A percentile compares a stretch with the other conserved stretches of the same genome.
Evolutionary conservation across 176 grass and related monocot genomes (phyloP).

Genomic region (Stipa capillata): DNA sequence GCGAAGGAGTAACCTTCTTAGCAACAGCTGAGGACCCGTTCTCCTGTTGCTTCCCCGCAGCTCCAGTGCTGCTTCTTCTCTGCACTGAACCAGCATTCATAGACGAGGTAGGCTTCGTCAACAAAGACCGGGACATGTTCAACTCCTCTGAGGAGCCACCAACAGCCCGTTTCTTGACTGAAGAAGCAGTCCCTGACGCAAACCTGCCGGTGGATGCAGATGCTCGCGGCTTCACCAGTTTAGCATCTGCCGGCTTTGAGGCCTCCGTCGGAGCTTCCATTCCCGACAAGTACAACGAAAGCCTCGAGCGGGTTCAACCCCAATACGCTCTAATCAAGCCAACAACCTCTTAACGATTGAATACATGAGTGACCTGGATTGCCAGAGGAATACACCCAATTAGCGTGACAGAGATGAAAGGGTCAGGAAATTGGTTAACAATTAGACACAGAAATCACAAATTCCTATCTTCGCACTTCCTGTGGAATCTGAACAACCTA

Average conservation of each 20-base stretch:
- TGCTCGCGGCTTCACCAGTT: constrained; percentile 16
- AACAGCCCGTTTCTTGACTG: constrained; percentile 29
- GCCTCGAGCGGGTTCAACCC: background rate
- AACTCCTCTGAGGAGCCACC: background rate
- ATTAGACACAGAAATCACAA: constrained; percentile 1
- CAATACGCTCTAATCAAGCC: constrained; percentile 2
- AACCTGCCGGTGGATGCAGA: constrained; percentile 13
- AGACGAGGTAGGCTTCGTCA: constrained; percentile 14
- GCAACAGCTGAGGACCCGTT: constrained; percentile 28
- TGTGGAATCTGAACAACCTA: background rate
- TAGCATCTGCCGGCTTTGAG: constrained; percentile 7
- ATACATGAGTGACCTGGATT: constrained; percentile 20
- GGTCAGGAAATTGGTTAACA: background rate
- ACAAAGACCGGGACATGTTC: constrained; percentile 9
- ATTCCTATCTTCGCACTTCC: background rate
- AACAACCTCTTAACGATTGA: background rate
- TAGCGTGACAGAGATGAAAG: background rate
- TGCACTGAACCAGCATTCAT: constrained; percentile 1
- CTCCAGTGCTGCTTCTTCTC: constrained; percentile 53
- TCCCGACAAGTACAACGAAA: background rate
- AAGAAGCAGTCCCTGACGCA: constrained; percentile 13
- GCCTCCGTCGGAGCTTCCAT: constrained; percentile 40
- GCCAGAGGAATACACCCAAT: background rate
- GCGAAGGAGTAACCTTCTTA: constrained; percentile 39
- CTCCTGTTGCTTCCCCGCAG: constrained; percentile 22